Evolutionary conservation across 2,329 filamentous ascomycete species (phyloP), one percentile per base, ranked within the genome.

Genomic region (Calonectria pteridis): DNA sequence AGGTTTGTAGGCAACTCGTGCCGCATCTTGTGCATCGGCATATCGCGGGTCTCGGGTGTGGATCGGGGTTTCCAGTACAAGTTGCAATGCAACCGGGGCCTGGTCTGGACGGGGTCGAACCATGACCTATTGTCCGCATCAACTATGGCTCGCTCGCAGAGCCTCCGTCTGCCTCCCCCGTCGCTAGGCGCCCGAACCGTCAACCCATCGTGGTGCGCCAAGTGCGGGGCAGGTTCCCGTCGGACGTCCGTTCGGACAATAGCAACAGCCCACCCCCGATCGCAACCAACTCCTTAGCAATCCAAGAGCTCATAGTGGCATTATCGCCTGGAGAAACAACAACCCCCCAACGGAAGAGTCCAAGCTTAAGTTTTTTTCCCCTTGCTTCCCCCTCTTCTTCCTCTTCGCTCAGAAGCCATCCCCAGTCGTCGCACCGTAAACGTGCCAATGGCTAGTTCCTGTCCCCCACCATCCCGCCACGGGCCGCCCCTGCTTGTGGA

Each of bases 401-500:
- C 23, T 31, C 14, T 31, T 18, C 20, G 16, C 4, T 31, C 50
- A 53, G 14, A 20, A 20, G 28, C 50, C 13, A n/a, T 23, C 23
- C 51, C 55, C 31, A 35, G 55, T 28, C 33, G 29, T 6, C 13
- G n/a, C 20, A n/a, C 55, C 55, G 55, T 59, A 59, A 37, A 59
- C 55, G 55, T 59, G 33, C 55, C 33, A 37, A 40, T 59, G 33
- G 23, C 11, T 28, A 31, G 20, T 58, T 35, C 31, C 31, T 26
- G 31, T 37, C 33, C 55, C 55, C 55, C 55, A 59, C 33, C 51
- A 55, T 55, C n/a, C 33, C 55, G 29, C 23, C 55, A 23, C 55
- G 55, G 55, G 55, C 55, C 55, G 55, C 55, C 55, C 55, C 55
- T 59, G 55, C 55, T 23, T 16, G 55, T 59, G 55, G 55, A 59